Conservation (phyloP, 371 early-diverging fungal genomes). For the Nematocida parisii region DNA sequence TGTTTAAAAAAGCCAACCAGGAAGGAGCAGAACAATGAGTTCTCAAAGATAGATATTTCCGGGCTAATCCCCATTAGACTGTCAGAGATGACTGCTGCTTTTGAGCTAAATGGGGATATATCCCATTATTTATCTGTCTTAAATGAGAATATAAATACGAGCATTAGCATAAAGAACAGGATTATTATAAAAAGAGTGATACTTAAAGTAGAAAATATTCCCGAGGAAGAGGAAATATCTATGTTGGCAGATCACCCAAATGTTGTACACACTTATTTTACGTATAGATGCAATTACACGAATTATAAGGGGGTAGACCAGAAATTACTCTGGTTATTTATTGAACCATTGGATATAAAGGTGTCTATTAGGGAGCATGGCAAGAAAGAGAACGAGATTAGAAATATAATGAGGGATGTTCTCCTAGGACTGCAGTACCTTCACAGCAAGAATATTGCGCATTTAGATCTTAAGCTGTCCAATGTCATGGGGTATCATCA, state of each 20-base stretch:
- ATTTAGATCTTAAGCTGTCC: conserved; percentile 70
- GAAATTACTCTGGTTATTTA: conserved; percentile 69
- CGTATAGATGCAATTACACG: conserved; percentile 42
- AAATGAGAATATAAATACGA: neutral
- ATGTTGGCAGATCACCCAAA: conserved; percentile 47
- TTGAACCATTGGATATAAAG: conserved; percentile 65
- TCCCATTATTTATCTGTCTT: neutral
- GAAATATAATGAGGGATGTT: conserved; percentile 62
- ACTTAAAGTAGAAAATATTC: conserved; percentile 52
- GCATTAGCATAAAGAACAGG: neutral
- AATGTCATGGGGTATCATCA: conserved; percentile 69
- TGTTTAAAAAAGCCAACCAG: conserved; percentile 15
- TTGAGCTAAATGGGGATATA: conserved; percentile 34
- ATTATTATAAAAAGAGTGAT: conserved; percentile 68
- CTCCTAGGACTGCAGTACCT: conserved; percentile 66
- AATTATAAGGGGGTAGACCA: conserved; percentile 59
- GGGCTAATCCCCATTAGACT: conserved; percentile 43
- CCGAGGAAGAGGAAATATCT: conserved; percentile 65
- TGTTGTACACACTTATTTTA: conserved; percentile 64
- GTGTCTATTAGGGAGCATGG: conserved; percentile 58
- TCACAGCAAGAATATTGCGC: conserved; percentile 67
- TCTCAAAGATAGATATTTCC: conserved; percentile 28
- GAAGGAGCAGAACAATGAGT: conserved; percentile 31
- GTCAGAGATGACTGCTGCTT: conserved; percentile 58
- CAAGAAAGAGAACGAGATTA: conserved; percentile 66